Evolutionary conservation across 2,329 filamentous ascomycete species (phyloP).

Genomic region (Cladosporium sp.): DNA sequence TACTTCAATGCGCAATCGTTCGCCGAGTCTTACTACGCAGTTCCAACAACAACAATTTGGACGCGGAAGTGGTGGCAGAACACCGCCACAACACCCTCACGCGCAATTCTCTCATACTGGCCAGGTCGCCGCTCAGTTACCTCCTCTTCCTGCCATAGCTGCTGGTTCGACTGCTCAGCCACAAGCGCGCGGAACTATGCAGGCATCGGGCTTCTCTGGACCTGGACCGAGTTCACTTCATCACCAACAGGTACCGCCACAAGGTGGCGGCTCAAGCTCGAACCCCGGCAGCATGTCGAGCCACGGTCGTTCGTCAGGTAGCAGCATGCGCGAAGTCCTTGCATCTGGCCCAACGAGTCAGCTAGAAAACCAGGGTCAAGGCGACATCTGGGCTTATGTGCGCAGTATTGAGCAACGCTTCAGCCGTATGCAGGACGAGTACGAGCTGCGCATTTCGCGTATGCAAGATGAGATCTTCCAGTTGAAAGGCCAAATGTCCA

Average conservation of each 20-base stretch:
- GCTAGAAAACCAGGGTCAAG: slow-evolving; percentile 35
- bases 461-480: slow-evolving; percentile 43
- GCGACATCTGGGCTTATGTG: slow-evolving; percentile 67
- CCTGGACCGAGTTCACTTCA: slow-evolving; percentile 37
- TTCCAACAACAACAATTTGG: slow-evolving; percentile 62
- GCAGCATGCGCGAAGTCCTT: slow-evolving; percentile 66
- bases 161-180: neutral
- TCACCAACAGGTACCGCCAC: slow-evolving; percentile 31
- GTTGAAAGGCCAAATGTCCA: slow-evolving; percentile 27
- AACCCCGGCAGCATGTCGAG: slow-evolving; percentile 50
- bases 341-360: slow-evolving; percentile 19
- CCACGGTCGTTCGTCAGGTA: slow-evolving; percentile 53
- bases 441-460: slow-evolving; percentile 41
- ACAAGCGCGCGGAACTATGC: neutral
- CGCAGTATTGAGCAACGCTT: slow-evolving; percentile 60
- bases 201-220: slow-evolving; percentile 2
- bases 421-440: slow-evolving; percentile 44
- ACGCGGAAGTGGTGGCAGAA: slow-evolving; percentile 55
- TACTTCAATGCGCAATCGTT: slow-evolving; percentile 51
- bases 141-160: slow-evolving; percentile 24
- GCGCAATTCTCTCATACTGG: slow-evolving; percentile 16
- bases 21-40: slow-evolving; percentile 62
- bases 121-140: slow-evolving; percentile 32
- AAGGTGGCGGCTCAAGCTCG: slow-evolving; percentile 27
- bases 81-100: slow-evolving; percentile 42